Evolutionary conservation across 2,329 filamentous ascomycete species (phyloP), one percentile per base, ranked within the genome.

Genomic region (Parastagonospora nodorum): DNA sequence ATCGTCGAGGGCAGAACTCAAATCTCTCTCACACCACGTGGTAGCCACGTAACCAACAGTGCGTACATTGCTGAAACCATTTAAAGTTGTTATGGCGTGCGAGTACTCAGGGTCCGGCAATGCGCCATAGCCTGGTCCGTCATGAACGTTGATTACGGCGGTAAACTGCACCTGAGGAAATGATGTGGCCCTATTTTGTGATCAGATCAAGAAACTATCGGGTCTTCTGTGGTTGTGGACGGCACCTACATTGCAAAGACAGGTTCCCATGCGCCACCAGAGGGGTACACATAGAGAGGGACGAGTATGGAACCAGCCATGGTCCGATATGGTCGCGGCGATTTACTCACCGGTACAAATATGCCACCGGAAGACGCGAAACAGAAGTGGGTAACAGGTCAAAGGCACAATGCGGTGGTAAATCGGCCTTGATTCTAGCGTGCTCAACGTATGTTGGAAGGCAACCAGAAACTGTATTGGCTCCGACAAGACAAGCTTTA

Each of bases 11-110:
- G 58, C 60, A 36, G 46, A 53, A 42, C 53, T 57, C 38, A 66
- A 19, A 39, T 53, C 53, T 45, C 63, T 64, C 28, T 32, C 67
- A 16, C 68, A 71, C 63, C 82, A 84, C 32, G 77, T 80, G 48
- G 77, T 78, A 39, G 79, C 69, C 63, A 82, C 79, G 62, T 80
- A 81, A 9, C 75, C 78, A 47, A 84, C 66, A 41, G 80, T 75
- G 30, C 75, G 73, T 45, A 79, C 76, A 67, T 84, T 83, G 51
- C 75, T 63, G 56, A 75, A 69, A 15, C 66, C 61, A 46, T 73
- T 71, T 40, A 80, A 69, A 45, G 61, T 69, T 31, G 71, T 69
- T 41, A 78, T 73, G 54, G 75, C 77, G 32, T 71, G 65, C 27
- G 71, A 74, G 59, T 78, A 79, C 58, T 76, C 75, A 45, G 66